phyloP scores from a whole-genome alignment of 768 basidiomycete genomes.

The Suillus lakei region DNA sequence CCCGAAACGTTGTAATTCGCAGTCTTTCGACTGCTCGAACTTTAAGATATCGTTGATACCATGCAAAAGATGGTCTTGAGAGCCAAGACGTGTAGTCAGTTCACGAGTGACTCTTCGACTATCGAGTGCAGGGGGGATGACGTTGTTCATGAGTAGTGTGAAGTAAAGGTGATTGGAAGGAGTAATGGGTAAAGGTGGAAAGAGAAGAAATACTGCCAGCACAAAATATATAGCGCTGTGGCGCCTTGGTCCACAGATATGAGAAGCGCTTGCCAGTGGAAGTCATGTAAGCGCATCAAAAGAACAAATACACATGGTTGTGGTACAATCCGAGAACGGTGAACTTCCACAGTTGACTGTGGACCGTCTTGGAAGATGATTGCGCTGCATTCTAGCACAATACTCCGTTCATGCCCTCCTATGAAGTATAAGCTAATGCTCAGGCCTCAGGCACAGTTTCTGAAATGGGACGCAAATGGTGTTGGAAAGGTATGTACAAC shows the following conservation, averaged over 20 bases:
- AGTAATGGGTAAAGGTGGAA: constrained; percentile 10
- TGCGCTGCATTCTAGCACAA: not conserved
- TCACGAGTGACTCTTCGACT: constrained; percentile 34
- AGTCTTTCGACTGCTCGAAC: constrained; percentile 21
- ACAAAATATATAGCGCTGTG: constrained; percentile 29
- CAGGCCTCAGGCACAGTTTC: constrained; percentile 3
- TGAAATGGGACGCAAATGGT: constrained; percentile 16
- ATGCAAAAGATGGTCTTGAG: constrained; percentile 30
- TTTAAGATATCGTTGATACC: constrained; percentile 31
- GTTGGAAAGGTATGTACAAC: constrained; percentile 12
- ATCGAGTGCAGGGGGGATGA: constrained; percentile 21
- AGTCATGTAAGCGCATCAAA: not conserved
- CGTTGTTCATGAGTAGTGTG: not conserved
- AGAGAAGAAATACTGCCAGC: constrained; percentile 14
- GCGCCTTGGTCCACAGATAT: constrained; percentile 15
- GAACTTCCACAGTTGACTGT: not conserved
- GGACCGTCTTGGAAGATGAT: not conserved
- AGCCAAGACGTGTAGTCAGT: constrained; percentile 32
- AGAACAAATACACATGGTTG: not conserved
- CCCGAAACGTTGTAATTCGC: constrained; percentile 25
- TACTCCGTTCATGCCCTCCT: not conserved
- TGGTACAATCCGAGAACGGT: not conserved
- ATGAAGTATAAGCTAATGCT: no score
- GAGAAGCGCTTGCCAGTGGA: not conserved
- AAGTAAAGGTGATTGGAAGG: not conserved